phyloP scores from a whole-genome alignment of 1,284 basidiomycete species.

The Rhodotorula sp. region DNA sequence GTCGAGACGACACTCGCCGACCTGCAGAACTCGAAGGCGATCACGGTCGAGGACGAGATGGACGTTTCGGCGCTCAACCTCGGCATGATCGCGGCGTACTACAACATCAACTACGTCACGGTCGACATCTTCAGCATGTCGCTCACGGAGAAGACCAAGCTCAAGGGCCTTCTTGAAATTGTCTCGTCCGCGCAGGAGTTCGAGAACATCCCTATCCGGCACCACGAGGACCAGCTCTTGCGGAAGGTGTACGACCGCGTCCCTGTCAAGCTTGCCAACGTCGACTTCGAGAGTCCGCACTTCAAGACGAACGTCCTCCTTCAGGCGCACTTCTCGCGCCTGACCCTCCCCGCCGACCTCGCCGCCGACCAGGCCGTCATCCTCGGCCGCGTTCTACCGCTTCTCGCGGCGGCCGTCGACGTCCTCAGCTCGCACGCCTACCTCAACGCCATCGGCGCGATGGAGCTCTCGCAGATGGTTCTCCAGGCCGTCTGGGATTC shows the following conservation, averaged over 20 bases:
- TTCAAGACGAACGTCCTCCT: constrained; percentile 98
- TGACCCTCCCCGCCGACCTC: constrained; percentile 88
- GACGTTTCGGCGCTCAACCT: constrained; percentile 87
- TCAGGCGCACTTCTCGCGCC: constrained; percentile 93
- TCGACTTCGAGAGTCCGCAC: constrained; percentile 88
- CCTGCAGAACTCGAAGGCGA: constrained; percentile 91
- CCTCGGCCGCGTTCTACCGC: constrained; percentile 83
- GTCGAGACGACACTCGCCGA: constrained; percentile 92
- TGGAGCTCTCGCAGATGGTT: constrained; percentile 99
- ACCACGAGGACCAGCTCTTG: constrained; percentile 53
- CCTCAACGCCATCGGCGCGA: constrained; percentile 90
- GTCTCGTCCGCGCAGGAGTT: constrained; percentile 96
- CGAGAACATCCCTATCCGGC: constrained; percentile 88
- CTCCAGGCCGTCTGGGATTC: constrained; percentile 93
- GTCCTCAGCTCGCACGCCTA: constrained; percentile 97
- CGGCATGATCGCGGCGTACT: constrained; percentile 95
- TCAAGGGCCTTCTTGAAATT: constrained; percentile 94
- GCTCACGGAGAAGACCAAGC: constrained; percentile 93
- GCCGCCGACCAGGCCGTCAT: constrained; percentile 85
- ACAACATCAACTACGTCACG: constrained; percentile 88
- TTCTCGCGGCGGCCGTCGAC: constrained; percentile 78
- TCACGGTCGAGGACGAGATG: constrained; percentile 80
- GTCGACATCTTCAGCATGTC: constrained; percentile 96
- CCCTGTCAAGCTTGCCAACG: constrained; percentile 83
- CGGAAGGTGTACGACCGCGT: constrained; percentile 78